Evolutionary conservation across 345 rosid genomes (phyloP).

Genomic region (Passiflora organensis): DNA sequence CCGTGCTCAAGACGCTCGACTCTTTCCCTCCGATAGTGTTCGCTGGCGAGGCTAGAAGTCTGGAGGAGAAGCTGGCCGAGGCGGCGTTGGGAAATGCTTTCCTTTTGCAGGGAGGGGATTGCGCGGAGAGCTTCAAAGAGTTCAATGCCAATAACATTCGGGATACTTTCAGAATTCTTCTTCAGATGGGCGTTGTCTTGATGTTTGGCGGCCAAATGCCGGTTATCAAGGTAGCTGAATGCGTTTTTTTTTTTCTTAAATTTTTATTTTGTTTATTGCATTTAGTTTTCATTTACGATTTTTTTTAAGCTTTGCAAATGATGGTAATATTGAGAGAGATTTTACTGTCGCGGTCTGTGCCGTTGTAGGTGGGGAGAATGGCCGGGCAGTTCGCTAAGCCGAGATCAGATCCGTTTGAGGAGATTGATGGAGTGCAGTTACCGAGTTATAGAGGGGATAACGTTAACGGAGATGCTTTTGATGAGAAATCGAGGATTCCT

Average conservation of each 20-base stretch:
- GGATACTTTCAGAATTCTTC: conserved; percentile 26
- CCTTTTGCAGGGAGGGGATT: conserved; percentile 25
- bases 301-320: neutral
- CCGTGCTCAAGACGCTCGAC: conserved; percentile 22
- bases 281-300: neutral
- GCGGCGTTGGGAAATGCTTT: conserved; percentile 28
- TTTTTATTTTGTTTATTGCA: neutral
- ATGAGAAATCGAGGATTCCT: conserved; percentile 23
- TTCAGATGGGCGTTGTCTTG: conserved; percentile 26
- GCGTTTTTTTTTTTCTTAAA: neutral
- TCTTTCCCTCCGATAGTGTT: conserved; percentile 27
- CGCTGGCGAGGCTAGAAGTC: conserved; percentile 26
- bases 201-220: conserved; percentile 34
- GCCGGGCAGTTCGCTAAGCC: conserved; percentile 32
- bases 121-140: conserved; percentile 30
- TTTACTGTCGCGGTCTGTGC: neutral
- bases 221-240: conserved; percentile 17
- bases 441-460: conserved; percentile 30
- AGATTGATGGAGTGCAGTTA: conserved; percentile 24
- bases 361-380: conserved; percentile 26
- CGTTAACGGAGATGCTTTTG: conserved; percentile 22
- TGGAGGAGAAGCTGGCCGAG: conserved; percentile 24
- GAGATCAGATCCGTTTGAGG: conserved; percentile 23
- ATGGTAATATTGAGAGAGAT: neutral
- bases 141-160: conserved; percentile 25